Conservation (phyloP, 495 filamentous ascomycete species). For the Penicillium crystallinum region DNA sequence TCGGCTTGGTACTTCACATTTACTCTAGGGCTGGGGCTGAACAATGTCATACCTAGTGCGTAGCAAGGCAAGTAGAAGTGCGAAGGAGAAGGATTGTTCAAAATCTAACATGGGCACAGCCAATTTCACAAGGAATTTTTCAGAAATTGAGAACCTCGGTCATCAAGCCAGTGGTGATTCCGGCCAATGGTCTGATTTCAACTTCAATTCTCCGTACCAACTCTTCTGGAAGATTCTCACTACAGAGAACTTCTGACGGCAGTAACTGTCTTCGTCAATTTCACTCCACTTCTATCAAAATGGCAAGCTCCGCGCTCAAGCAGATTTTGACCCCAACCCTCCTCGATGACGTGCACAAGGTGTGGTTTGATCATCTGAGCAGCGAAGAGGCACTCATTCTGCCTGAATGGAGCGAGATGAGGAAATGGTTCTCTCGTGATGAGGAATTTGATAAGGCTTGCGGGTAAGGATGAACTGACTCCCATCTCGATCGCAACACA, state of each 20-base stretch:
- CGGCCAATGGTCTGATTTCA: not conserved
- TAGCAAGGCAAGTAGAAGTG: not conserved
- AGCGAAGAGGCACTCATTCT: conserved; percentile 13
- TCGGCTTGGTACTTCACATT: not conserved
- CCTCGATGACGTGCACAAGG: conserved; percentile 15
- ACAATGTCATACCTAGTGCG: not conserved
- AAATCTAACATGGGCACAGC: not conserved
- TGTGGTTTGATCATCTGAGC: conserved; percentile 23
- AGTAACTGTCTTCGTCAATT: not conserved
- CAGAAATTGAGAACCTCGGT: not conserved
- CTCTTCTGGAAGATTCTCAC: not conserved
- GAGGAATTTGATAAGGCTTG: conserved; percentile 25
- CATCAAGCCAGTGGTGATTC: not conserved
- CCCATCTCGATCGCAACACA: not conserved
- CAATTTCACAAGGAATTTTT: not conserved
- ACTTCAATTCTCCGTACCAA: not conserved
- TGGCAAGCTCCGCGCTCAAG: conserved; percentile 10
- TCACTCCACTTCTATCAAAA: conserved; percentile 4
- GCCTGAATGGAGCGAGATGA: conserved; percentile 14
- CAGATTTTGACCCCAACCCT: conserved; percentile 20
- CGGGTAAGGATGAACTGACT: conserved; percentile 14
- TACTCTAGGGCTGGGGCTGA: not conserved
- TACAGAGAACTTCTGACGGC: not conserved
- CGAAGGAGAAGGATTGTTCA: not conserved
- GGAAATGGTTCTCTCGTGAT: conserved; percentile 27